A percentile compares a stretch with the other conserved stretches of the same genome.
Evolutionary conservation across 306 rosid genomes (phyloP).

Genomic region (Sicyos baderoa): DNA sequence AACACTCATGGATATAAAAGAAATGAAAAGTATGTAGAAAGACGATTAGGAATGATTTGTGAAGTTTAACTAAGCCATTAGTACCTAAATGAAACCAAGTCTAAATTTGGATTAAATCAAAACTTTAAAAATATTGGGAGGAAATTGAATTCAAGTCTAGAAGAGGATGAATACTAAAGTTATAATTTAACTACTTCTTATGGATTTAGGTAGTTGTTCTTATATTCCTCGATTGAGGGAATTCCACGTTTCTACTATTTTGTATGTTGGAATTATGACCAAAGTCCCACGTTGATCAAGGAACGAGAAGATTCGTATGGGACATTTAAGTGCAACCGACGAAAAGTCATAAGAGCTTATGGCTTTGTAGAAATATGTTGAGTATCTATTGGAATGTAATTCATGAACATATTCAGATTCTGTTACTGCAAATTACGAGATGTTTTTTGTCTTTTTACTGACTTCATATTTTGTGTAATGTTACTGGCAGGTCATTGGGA

Average conservation of each 20-base stretch:
- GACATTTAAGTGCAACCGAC: too few species aligned
- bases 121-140: background rate
- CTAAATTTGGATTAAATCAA: background rate
- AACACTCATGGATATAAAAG: too few species aligned
- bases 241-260: background rate
- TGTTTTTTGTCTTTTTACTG: background rate
- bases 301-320: background rate
- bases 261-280: background rate
- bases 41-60: background rate
- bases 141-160: background rate
- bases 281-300: background rate
- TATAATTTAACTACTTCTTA: background rate
- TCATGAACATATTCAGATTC: background rate
- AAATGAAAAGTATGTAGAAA: background rate
- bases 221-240: background rate
- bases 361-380: background rate
- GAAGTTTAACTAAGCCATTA: background rate
- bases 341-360: background rate
- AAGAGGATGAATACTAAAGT: background rate
- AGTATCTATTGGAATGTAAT: background rate
- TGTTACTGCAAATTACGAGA: background rate
- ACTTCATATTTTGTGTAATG: background rate
- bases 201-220: background rate
- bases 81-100: background rate
- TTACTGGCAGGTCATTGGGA: slow-evolving; percentile 61